Percentiles rank a stretch among this genome's conserved stretches.
Evolutionary conservation across 2,329 filamentous ascomycete species (phyloP).

Genomic region (Neofusicoccum kwambonambiense): DNA sequence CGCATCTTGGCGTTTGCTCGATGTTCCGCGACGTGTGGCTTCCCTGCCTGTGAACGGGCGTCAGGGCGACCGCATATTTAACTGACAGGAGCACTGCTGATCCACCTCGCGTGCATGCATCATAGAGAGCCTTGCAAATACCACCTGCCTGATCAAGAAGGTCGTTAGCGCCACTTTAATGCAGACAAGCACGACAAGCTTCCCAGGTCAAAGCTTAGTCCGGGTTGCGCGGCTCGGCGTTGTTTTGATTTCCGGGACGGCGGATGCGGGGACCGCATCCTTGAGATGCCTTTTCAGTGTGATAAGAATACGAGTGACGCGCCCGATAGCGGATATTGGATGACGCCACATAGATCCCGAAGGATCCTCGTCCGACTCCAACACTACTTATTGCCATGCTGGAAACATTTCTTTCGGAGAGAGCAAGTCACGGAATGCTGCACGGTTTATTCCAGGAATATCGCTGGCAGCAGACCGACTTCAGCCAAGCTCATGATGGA

Average conservation of each 20-base stretch:
- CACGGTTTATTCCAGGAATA: too few relatives aligned
- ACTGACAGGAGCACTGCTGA: background rate
- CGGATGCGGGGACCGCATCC: background rate
- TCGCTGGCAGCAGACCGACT: too few relatives aligned
- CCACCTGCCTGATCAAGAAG: background rate
- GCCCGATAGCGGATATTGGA: too few relatives aligned
- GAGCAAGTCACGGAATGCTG: too few relatives aligned
- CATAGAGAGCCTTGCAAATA: background rate
- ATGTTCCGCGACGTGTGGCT: background rate
- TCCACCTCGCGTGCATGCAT: too few relatives aligned
- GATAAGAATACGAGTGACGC: background rate
- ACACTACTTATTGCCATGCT: too few relatives aligned
- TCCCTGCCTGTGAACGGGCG: background rate
- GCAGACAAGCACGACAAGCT: constrained; percentile 6
- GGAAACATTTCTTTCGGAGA: too few relatives aligned
- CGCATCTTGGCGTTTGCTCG: background rate
- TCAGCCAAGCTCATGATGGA: too few relatives aligned
- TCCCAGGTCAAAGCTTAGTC: background rate
- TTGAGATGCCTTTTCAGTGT: background rate
- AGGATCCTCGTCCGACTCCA: too few relatives aligned
- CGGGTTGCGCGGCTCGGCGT: background rate
- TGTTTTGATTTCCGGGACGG: background rate
- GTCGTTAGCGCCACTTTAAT: background rate
- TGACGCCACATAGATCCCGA: too few relatives aligned
- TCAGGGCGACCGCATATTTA: background rate